Base-by-base conservation (phyloP, 208 protist genomes). In the Acanthamoeba healyi region DNA sequence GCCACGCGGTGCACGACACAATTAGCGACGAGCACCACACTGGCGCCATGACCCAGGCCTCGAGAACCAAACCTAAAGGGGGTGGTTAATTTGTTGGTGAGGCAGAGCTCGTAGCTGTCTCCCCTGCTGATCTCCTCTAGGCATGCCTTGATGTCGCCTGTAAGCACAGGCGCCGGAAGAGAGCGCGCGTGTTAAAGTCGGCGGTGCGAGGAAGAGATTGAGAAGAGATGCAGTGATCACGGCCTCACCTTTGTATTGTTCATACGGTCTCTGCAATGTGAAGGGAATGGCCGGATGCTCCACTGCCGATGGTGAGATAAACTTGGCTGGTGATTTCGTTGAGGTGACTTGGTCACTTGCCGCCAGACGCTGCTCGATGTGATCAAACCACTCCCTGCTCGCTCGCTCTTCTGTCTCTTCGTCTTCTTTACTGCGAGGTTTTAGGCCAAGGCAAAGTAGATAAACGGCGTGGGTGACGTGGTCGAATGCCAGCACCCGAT, bases 41-140 rank as follows among this genome's bases (percentile, higher is more conserved):
- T n/a, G n/a, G n/a, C n/a, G n/a, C n/a, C n/a, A n/a, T n/a, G n/a
- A n/a, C n/a, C n/a, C n/a, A n/a, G n/a, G 49, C 4, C 14, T 10
- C 49, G 5, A 19, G 0, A 14, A 15, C 14, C 49, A 19, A 54
- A 81, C 70, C 70, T 2, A 17, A 46, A 24, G 22, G 70, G 40
- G 32, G 70, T 77, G n/a, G n/a, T 34, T 26, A 94, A 22, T 19
- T 91, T 26, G 42, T 94, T 94, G 32, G 92, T 94, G 17, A 94
- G 92, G 38, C 92, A 94, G 34, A 94, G n/a, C 32, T 94, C 92
- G 58, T 94, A 94, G 70, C 92, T 94, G 15, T 94, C 92, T 7
- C 92, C 92, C 0, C n/a, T 22, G 9, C 26, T 17, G 26, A 88
- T 88, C 61, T 88, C 32, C 29, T 88, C 32, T 0, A 58, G 51